Percentiles rank a stretch among this genome's conserved stretches.
phyloP scores from a whole-genome alignment of 2,329 filamentous ascomycete genomes.

The Rachicladosporium sp. region DNA sequence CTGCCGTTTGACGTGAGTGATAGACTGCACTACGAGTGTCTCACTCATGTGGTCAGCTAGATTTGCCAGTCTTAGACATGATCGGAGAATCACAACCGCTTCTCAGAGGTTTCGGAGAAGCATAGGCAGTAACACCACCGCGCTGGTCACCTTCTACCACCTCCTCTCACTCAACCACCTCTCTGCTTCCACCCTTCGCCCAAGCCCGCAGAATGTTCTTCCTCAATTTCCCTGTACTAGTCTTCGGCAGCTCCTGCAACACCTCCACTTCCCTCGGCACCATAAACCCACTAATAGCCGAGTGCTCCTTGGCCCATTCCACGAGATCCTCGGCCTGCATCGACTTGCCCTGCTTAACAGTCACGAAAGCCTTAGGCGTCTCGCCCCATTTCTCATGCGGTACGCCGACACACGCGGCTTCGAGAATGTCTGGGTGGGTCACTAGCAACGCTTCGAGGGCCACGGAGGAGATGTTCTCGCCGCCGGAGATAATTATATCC shows the following conservation, averaged over 20 bases:
- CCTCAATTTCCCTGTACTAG: conserved; percentile 89
- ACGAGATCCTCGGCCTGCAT: conserved; percentile 55
- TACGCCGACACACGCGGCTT: conserved; percentile 82
- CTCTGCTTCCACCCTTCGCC: conserved; percentile 48
- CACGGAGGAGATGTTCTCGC: conserved; percentile 93
- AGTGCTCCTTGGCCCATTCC: conserved; percentile 70
- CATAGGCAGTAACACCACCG: neutral
- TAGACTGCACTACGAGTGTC: too few relatives aligned
- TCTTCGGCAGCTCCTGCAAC: conserved; percentile 84
- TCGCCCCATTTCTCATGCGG: conserved; percentile 89
- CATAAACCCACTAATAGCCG: conserved; percentile 84
- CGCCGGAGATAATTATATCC: conserved; percentile 95
- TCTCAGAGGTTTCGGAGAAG: neutral
- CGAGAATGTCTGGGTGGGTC: conserved; percentile 77
- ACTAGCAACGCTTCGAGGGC: conserved; percentile 83
- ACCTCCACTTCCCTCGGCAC: conserved; percentile 61
- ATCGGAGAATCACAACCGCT: too few relatives aligned
- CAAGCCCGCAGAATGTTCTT: conserved; percentile 88
- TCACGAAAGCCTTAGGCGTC: conserved; percentile 86
- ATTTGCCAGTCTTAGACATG: too few relatives aligned
- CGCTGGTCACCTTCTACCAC: neutral
- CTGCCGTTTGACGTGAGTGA: too few relatives aligned
- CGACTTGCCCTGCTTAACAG: conserved; percentile 55
- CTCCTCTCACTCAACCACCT: conserved; percentile 2
- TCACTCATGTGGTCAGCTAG: too few relatives aligned